Base-by-base conservation (phyloP, 176 grass and related monocot species). In the Eremochloa ophiuroides region DNA sequence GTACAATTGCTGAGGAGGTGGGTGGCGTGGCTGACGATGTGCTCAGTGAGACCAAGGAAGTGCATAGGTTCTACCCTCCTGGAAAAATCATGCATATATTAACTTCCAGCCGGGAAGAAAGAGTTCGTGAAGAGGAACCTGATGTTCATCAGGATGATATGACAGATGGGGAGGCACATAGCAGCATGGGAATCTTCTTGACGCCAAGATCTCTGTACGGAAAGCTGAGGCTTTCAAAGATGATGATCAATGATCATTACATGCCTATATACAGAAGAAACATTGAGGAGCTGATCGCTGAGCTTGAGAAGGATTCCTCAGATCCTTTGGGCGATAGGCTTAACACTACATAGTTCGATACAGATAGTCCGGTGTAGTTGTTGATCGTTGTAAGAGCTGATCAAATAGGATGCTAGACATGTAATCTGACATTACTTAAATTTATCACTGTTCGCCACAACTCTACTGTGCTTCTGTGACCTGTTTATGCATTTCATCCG, bases 241-340 rank as follows among this genome's bases (percentile, higher is more conserved):
- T 85, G 61, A 95, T 98, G 96, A 93, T 98, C 73, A 98, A 98
- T 46, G 91, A 98, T 56, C 96, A 98, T 86, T 98, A 89, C 82
- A 98, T 98, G 96, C 96, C 96, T 31, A 90, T 89, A 40, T 98
- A 98, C 55, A 91, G 90, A 84, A 93, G 87, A 81, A 98, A 89
- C 37, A 93, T 95, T 2, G 96, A 95, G 67, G 88, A 82, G 69
- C 56, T 95, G 29, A 88, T 98, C 69, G 30, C 48, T 44, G 88
- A 84, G 67, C 78, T 95, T 42, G 88, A 94, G 85, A 93, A 92
- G 16, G 84, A 89, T 47, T 46, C 68, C 5, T 74, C 30, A 25
- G 25, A 55, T 48, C 77, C 17, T 34, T 31, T 74, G 65, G 79
- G 38, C 69, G 78, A 82, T 56, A 31, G 27, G 23, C 10, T 17